These are phyloP conservation scores for Myxozyma kluyveri DNA, from an alignment of 805 yeast genomes.

Conservation along the genomic window DNA sequence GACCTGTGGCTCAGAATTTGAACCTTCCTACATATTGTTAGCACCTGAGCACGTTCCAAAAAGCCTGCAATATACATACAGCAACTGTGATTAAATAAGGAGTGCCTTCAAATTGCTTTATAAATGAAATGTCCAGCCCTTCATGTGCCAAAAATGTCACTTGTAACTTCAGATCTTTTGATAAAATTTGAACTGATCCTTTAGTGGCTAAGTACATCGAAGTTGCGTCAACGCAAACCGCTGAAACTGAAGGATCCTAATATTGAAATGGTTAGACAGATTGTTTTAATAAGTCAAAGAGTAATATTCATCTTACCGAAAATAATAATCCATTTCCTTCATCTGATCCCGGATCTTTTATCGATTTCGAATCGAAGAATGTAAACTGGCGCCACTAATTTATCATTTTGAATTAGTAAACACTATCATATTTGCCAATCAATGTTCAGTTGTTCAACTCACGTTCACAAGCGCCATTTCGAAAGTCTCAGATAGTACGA, in stretches of 20 bases:
- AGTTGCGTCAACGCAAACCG: slow-evolving; percentile 57
- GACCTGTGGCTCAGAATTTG: slow-evolving; percentile 68
- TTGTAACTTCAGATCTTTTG: slow-evolving; percentile 47
- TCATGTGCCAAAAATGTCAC: slow-evolving; percentile 64
- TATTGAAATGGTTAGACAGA: not conserved
- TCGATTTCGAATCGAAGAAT: slow-evolving; percentile 78
- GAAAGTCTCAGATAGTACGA: too few species aligned
- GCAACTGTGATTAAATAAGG: slow-evolving; percentile 64
- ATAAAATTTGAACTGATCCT: slow-evolving; percentile 56
- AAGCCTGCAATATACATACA: slow-evolving; percentile 15
- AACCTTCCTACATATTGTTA: slow-evolving; percentile 35
- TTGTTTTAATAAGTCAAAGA: not conserved
- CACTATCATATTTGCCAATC: not conserved
- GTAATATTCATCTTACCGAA: slow-evolving; percentile 44
- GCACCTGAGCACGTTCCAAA: not conserved
- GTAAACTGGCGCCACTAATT: slow-evolving; percentile 74
- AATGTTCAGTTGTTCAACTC: not conserved
- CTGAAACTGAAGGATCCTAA: slow-evolving; percentile 62
- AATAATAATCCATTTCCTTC: slow-evolving; percentile 58
- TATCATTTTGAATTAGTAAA: not conserved
- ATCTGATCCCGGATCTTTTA: slow-evolving; percentile 74
- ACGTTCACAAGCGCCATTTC: slow-evolving; percentile 17
- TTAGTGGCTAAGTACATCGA: slow-evolving; percentile 60
- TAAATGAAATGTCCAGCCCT: slow-evolving; percentile 56
- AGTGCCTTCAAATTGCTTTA: slow-evolving; percentile 49